These are phyloP conservation scores for Rhododendron henanense DNA, from an alignment of 148 eudicot genomes.

Conservation along the genomic window DNA sequence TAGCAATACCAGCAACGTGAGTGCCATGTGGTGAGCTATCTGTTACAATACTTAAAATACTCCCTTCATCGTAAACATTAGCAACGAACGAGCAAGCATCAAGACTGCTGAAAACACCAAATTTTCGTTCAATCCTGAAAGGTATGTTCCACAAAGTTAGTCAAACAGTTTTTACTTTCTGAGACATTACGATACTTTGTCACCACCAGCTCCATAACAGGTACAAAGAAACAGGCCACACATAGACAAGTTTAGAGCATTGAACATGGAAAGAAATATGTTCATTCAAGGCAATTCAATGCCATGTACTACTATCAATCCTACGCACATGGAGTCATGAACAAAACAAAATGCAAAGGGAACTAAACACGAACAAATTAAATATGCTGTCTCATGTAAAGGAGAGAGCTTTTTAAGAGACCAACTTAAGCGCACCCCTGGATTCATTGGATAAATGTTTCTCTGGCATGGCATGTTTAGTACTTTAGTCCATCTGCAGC, in stretches of 20 bases:
- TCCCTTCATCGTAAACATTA: conserved; percentile 89
- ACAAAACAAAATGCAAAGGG: not conserved
- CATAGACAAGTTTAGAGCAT: not conserved
- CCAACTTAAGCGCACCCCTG: not conserved
- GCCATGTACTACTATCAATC: not conserved
- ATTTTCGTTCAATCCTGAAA: conserved; percentile 82
- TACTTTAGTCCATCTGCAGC: not conserved
- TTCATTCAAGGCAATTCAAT: not conserved
- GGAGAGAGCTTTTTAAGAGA: not conserved
- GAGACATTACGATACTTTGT: not conserved
- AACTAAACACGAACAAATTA: not conserved
- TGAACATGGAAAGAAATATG: not conserved
- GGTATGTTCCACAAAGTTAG: not conserved
- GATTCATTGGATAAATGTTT: not conserved
- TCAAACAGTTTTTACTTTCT: not conserved
- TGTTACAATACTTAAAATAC: conserved; percentile 85
- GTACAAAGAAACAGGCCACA: not conserved
- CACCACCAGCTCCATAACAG: not conserved
- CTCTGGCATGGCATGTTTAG: not conserved
- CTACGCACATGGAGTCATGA: not conserved
- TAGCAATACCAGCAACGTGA: conserved; percentile 96
- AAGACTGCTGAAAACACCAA: conserved; percentile 83
- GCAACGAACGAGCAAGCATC: conserved; percentile 89
- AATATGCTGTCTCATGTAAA: not conserved
- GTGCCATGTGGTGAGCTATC: conserved; percentile 98